phyloP scores from a whole-genome alignment of 106 monocot genomes.

The Cymbidium sinense region DNA sequence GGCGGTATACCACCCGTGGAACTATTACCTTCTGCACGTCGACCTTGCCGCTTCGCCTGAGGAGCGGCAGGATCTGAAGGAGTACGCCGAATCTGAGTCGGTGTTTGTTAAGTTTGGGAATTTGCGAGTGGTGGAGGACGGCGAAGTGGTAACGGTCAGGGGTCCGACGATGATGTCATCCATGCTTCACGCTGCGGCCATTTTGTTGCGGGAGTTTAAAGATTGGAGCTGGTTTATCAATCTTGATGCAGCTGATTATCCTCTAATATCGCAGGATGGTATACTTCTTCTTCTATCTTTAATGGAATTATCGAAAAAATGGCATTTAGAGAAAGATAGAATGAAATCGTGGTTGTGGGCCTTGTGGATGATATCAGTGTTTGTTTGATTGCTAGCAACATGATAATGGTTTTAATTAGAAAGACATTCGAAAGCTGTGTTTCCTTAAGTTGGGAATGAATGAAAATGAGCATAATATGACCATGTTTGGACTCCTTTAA shows the following conservation, averaged over 20 bases:
- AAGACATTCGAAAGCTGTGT: background rate
- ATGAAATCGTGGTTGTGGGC: background rate
- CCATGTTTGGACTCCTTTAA: background rate
- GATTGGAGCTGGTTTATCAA: slow-evolving; percentile 70
- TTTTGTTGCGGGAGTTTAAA: slow-evolving; percentile 35
- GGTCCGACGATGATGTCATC: slow-evolving; percentile 41
- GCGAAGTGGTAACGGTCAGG: slow-evolving; percentile 21
- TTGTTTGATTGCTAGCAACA: background rate
- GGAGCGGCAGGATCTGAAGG: slow-evolving; percentile 52
- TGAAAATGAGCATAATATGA: background rate
- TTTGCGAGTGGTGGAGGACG: slow-evolving; percentile 32
- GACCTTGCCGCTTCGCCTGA: slow-evolving; percentile 32
- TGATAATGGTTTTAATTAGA: background rate
- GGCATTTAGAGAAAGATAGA: background rate
- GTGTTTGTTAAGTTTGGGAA: slow-evolving; percentile 34
- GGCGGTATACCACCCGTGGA: slow-evolving; percentile 78
- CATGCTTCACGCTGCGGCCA: slow-evolving; percentile 42
- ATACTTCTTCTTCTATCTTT: slow-evolving; percentile 1
- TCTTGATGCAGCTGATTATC: slow-evolving; percentile 44
- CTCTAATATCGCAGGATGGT: slow-evolving; percentile 62
- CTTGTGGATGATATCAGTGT: background rate
- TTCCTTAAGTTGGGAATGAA: background rate
- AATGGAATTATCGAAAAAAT: background rate
- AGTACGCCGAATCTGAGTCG: slow-evolving; percentile 26
- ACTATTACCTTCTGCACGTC: slow-evolving; percentile 64